Base-by-base conservation (phyloP, 2,329 filamentous ascomycete species). In the Claviceps digitariae region DNA sequence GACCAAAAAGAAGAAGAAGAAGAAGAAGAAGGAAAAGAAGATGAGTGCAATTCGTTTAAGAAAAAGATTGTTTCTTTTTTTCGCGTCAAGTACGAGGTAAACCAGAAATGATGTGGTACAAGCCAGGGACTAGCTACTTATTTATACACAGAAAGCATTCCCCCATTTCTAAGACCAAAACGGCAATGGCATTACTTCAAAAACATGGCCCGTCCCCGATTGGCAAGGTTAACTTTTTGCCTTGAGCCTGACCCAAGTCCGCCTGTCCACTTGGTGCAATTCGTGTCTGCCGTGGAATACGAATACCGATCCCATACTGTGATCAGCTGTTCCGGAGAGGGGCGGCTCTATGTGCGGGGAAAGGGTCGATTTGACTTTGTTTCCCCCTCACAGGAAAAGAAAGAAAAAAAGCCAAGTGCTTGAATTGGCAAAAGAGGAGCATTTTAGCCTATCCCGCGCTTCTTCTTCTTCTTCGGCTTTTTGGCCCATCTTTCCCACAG, bases 391-490 rank as follows among this genome's bases (percentile, higher is more conserved):
- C 27, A 4, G 27, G 27, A 4, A 4, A 4, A 29, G 8, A 29
- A 29, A 3, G 31, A 34, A 34, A 9, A 34, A 43, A 13, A 43
- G 40, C 20, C 10, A 43, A 23, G 40, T 21, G 20, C 40, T 43
- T n/a, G 25, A 46, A 29, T 10, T 29, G 44, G 23, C 23, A 29
- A 17, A 46, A 46, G 25, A 46, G 23, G 25, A 29, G 27, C 25
- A 53, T n/a, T 49, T 53, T 53, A 53, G 27, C 51, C 46, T 53
- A 25, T n/a, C 21, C 21, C 20, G 17, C 17, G 38, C 38, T 21
- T 49, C 10, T 20, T 40, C 4, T 17, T 23, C 8, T 49, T 27
- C 13, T n/a, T 40, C 17, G 7, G 31, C 31, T 3, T 13, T 34
- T 34, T 21, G 40, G 8, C 38, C 20, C 7, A 6, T n/a, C 38